Evolutionary conservation across 2,329 filamentous ascomycete genomes (phyloP), one percentile per base, ranked within the genome.

Genomic region (Cadophora luteo-olivacea): DNA sequence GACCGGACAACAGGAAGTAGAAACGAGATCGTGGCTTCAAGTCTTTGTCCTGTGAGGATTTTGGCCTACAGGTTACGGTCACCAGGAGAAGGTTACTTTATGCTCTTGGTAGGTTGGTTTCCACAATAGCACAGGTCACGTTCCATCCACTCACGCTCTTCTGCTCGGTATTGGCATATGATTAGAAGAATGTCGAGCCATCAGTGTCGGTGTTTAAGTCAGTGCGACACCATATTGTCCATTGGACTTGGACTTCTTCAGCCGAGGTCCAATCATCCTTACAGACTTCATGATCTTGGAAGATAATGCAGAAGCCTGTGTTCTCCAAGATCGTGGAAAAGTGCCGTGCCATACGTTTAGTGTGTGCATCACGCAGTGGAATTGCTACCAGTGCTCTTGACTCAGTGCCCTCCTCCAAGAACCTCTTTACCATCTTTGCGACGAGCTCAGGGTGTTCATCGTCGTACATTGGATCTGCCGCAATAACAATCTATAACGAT

Each of bases 401-500:
- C 4, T 66, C 36, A 33, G 85, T 81, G 3, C 82, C 83, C 16
- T 82, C 80, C 9, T 84, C 85, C 12, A 97, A 83, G 80, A 94
- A 93, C 49, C 85, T 81, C 11, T 84, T 80, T 55, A 98, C 89
- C 16, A 92, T 90, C 16, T 88, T 83, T 0, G 90, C 89, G 25
- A 98, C 85, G 75, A 96, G 87, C 3, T 79, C 80, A 0, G 95
- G 93, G 76, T 98, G 96, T 4, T 92, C 86, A 61, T 94, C 86
- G 57, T 94, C 93, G 80, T 98, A 98, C 24, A 99, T 82, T 0
- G 93, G 87, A 79, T 99, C 96, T 2, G 95, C 93, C 1, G 89
- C 93, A 2, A 99, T 84, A 54, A 98, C 88, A 65, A 97, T 82
- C 83, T 91, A 81, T 19, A 41, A 11, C 38, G 16, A 49, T 70